Conservation (phyloP, 2,329 filamentous ascomycete genomes). For the Paecilomyces variotii region DNA sequence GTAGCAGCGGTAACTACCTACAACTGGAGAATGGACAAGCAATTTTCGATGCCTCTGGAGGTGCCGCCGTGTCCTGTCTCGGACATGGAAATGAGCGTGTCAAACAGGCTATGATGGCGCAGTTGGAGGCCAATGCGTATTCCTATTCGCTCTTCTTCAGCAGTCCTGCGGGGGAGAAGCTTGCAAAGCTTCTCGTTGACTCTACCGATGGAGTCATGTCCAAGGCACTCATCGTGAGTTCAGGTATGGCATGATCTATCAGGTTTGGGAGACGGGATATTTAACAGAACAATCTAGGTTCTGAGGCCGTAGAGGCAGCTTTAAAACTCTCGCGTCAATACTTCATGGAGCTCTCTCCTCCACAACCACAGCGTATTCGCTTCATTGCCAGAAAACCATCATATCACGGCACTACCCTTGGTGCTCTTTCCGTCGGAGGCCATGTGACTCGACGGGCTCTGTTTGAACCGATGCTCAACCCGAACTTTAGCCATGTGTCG, state of each 20-base stretch:
- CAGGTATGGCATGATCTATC: slow-evolving; percentile 32
- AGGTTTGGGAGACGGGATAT: background rate
- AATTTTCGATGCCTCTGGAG: slow-evolving; percentile 63
- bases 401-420: slow-evolving; percentile 64
- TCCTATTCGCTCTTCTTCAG: slow-evolving; percentile 50
- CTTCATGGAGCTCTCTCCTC: slow-evolving; percentile 45
- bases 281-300: slow-evolving; percentile 33
- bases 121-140: slow-evolving; percentile 52
- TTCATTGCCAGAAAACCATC: slow-evolving; percentile 57
- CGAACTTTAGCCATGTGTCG: slow-evolving; percentile 51
- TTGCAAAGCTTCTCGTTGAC: slow-evolving; percentile 41
- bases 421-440: slow-evolving; percentile 58
- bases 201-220: slow-evolving; percentile 45
- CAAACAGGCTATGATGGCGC: slow-evolving; percentile 48
- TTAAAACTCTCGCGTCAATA: slow-evolving; percentile 60
- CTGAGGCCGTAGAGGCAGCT: slow-evolving; percentile 59
- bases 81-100: slow-evolving; percentile 59
- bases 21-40: slow-evolving; percentile 42
- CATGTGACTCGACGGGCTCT: slow-evolving; percentile 50
- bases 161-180: slow-evolving; percentile 43
- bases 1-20: slow-evolving; percentile 41
- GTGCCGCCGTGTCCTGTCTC: slow-evolving; percentile 63
- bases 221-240: slow-evolving; percentile 48
- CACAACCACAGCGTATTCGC: slow-evolving; percentile 45
- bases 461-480: slow-evolving; percentile 51